phyloP scores from a whole-genome alignment of 169 alveolate genomes.

The Plasmodium relictum region DNA sequence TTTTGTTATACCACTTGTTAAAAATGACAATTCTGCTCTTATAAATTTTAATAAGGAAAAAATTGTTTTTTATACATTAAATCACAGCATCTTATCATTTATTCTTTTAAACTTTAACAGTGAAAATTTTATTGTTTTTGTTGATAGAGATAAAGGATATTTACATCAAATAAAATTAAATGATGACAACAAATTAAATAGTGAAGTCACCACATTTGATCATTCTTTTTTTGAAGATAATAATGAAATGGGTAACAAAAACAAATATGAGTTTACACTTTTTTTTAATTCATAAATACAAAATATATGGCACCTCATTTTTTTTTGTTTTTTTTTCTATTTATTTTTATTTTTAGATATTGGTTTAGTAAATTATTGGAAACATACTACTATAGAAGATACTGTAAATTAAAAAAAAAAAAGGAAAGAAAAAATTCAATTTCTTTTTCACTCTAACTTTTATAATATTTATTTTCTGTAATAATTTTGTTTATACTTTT shows the following conservation, averaged over 20 bases:
- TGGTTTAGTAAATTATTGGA: slow-evolving; percentile 60
- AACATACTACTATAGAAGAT: slow-evolving; percentile 61
- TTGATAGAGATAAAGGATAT: slow-evolving; percentile 34
- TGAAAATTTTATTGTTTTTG: slow-evolving; percentile 13
- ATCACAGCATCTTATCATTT: slow-evolving; percentile 42
- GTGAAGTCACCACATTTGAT: slow-evolving; percentile 13
- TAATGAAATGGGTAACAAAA: slow-evolving; percentile 17
- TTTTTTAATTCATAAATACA: no score
- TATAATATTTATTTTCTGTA: no score
- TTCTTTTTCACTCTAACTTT: no score
- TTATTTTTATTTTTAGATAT: slow-evolving; percentile 37
- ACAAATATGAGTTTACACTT: no score
- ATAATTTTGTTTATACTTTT: no score
- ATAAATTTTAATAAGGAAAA: slow-evolving; percentile 25
- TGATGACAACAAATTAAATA: slow-evolving; percentile 3
- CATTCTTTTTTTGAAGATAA: slow-evolving; percentile 21
- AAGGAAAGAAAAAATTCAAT: background rate
- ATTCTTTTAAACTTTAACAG: slow-evolving; percentile 4
- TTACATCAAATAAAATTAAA: slow-evolving; percentile 27
- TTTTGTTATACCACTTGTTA: slow-evolving; percentile 29
- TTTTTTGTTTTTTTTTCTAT: background rate
- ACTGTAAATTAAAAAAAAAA: background rate
- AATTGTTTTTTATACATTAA: slow-evolving; percentile 17
- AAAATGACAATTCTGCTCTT: background rate
- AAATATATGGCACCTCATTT: background rate